These are phyloP conservation scores for Cutaneotrichosporon spelunceum DNA, from an alignment of 1,284 basidiomycete species.

Conservation along the genomic window DNA sequence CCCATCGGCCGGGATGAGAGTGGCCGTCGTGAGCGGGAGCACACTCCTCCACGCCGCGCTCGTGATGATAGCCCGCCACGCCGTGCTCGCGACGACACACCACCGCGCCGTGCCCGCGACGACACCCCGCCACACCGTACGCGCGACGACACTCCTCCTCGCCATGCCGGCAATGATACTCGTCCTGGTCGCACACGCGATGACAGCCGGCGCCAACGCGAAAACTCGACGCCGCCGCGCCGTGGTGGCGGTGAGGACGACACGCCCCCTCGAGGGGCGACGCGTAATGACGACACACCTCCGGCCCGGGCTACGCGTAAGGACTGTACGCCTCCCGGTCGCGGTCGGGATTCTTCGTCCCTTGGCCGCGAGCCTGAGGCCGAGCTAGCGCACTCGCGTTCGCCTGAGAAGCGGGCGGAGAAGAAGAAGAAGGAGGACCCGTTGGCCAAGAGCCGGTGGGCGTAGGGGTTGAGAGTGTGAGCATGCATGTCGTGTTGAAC, in stretches of 20 bases:
- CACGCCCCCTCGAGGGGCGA: not conserved
- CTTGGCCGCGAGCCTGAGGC: not conserved
- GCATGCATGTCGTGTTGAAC: not conserved
- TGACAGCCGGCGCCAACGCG: conserved; percentile 8
- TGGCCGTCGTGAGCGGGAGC: not conserved
- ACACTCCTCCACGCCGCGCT: conserved; percentile 6
- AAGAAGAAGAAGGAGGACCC: conserved; percentile 21
- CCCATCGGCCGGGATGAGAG: not conserved
- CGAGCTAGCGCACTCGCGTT: conserved; percentile 1
- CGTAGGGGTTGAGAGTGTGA: conserved; percentile 6
- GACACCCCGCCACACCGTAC: conserved; percentile 8
- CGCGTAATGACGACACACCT: conserved; percentile 1
- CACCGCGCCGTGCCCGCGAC: conserved; percentile 5
- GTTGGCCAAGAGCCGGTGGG: conserved; percentile 22
- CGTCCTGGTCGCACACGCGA: conserved; percentile 8
- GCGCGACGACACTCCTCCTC: conserved; percentile 18
- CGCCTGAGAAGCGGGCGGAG: conserved; percentile 6
- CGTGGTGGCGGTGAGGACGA: not conserved
- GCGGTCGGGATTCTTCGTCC: not conserved
- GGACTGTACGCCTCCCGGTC: not conserved
- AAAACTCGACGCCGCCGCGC: conserved; percentile 9
- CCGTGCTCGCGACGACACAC: conserved; percentile 9
- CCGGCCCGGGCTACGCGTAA: not conserved
- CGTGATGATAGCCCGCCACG: conserved; percentile 1
- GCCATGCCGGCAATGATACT: too few species aligned